A percentile compares a stretch with the other conserved stretches of the same genome.
phyloP scores from a whole-genome alignment of 306 rosid genomes.

The cucumber (Cucumis sativus) region DNA sequence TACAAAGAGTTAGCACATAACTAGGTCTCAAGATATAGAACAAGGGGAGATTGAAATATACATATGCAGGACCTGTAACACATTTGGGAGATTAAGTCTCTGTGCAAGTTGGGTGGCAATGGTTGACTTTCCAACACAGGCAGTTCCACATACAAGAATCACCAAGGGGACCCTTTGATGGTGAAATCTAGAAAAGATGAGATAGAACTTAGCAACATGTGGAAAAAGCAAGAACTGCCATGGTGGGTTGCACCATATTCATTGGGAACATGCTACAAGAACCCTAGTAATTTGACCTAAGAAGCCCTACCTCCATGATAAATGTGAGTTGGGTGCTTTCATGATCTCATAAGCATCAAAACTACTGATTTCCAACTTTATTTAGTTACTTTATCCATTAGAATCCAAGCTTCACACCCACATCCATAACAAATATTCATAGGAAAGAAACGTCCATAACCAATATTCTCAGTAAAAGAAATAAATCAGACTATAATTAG shows the following conservation, averaged over 20 bases:
- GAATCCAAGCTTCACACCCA: not conserved
- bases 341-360: not conserved
- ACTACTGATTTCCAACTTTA: not conserved
- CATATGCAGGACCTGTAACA: constrained; percentile 52
- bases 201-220: not conserved
- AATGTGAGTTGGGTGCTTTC: not conserved
- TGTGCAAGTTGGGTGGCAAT: constrained; percentile 95
- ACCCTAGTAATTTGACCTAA: not conserved
- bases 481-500: not conserved
- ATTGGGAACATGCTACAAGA: not conserved
- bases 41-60: constrained; percentile 2
- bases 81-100: constrained; percentile 91
- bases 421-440: not conserved
- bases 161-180: constrained; percentile 93
- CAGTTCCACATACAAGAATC: constrained; percentile 95
- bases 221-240: not conserved
- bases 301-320: not conserved
- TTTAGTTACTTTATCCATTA: not conserved
- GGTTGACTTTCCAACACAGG: constrained; percentile 97
- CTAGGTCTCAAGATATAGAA: not conserved
- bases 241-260: not conserved
- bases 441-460: not conserved
- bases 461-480: not conserved
- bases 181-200: constrained; percentile 54
- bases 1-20: not conserved